These are phyloP conservation scores for Trichaptum fuscoviolaceum DNA, from an alignment of 768 basidiomycete species.

Conservation along the genomic window DNA sequence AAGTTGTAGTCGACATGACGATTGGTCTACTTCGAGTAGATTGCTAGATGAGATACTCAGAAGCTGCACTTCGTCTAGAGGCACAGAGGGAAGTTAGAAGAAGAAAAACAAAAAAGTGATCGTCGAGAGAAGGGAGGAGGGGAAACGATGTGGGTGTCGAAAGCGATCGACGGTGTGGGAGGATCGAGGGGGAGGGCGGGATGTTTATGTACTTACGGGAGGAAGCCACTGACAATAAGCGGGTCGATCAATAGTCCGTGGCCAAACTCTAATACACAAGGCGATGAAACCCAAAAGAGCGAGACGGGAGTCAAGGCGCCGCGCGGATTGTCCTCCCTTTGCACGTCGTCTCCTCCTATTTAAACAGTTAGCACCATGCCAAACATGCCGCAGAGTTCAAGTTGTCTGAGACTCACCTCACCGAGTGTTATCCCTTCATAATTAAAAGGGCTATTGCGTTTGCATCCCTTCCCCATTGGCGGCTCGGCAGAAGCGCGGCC, in stretches of 20 bases:
- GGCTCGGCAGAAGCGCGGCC: not conserved
- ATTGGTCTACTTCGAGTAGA: not conserved
- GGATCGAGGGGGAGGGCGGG: not conserved
- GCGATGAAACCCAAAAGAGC: not conserved
- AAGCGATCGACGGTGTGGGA: not conserved
- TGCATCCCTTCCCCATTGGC: not conserved
- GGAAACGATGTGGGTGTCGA: not conserved
- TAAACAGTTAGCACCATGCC: not conserved
- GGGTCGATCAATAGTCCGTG: not conserved
- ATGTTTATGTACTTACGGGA: not conserved
- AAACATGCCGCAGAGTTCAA: not conserved
- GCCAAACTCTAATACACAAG: conserved; percentile 1
- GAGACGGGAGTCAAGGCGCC: not conserved
- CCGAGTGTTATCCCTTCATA: not conserved
- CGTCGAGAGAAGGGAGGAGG: not conserved
- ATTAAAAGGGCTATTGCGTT: not conserved
- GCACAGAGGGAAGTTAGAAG: not conserved
- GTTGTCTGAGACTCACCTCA: not conserved
- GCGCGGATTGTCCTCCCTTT: not conserved
- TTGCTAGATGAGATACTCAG: not conserved
- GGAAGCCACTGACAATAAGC: not conserved
- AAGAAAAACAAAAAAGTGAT: not conserved
- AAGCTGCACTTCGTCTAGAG: not conserved
- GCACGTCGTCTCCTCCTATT: not conserved
- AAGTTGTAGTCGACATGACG: not conserved